Conservation (phyloP, 108 stramenopile species). For the Skeletonema potamos region DNA sequence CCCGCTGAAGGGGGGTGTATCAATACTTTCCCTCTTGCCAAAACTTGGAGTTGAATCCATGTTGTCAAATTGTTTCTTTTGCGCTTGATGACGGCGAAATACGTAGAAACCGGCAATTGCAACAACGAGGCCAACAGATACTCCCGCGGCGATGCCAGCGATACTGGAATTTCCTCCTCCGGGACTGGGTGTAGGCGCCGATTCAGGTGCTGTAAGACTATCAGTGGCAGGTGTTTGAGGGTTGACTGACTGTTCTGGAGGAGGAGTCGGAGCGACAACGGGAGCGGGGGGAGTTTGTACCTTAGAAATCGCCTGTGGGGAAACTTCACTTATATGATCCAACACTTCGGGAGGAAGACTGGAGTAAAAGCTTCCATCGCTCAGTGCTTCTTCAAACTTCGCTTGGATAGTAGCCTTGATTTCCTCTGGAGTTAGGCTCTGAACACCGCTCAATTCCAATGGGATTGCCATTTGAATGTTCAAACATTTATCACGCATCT, state of each 20-base stretch:
- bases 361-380: neutral
- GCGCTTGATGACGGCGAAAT: neutral
- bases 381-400: constrained; percentile 1
- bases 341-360: neutral
- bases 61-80: neutral
- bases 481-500: neutral
- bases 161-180: constrained; percentile 6
- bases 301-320: neutral
- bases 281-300: neutral
- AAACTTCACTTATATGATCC: neutral
- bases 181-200: neutral
- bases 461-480: neutral
- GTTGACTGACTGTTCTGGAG: neutral
- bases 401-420: neutral
- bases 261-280: neutral
- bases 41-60: neutral
- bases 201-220: neutral
- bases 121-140: constrained; percentile 7
- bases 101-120: constrained; percentile 14
- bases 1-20: neutral
- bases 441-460: neutral
- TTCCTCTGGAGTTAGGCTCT: neutral
- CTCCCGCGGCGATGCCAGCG: constrained; percentile 18
- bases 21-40: neutral
- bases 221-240: neutral